Evolutionary conservation across 805 yeast genomes (phyloP).

Genomic region (Wickerhamiella siamensis): DNA sequence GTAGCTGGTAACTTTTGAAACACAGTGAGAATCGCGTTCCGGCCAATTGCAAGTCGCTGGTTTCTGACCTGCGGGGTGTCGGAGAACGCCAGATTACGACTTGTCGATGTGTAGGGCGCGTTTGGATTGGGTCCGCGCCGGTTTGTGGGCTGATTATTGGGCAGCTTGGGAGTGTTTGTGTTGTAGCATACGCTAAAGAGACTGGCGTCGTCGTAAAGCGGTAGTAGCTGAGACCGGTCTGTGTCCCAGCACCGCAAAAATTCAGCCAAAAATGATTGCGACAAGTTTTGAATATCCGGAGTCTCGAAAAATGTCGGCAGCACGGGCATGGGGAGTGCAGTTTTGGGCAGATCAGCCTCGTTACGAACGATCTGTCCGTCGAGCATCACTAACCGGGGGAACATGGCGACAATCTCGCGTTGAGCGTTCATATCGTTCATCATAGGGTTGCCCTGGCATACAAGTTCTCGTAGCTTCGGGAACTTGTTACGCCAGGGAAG

Average conservation of each 20-base stretch:
- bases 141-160: conserved; percentile 8
- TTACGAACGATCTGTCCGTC: conserved; percentile 71
- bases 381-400: conserved; percentile 67
- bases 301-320: conserved; percentile 73
- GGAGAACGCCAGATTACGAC: conserved; percentile 47
- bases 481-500: conserved; percentile 72
- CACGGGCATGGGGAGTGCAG: conserved; percentile 24
- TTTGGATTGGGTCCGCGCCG: conserved; percentile 9
- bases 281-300: conserved; percentile 48
- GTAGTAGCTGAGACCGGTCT: conserved; percentile 52
- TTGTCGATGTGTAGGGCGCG: conserved; percentile 1
- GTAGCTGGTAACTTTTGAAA: conserved; percentile 67
- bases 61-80: conserved; percentile 35
- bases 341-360: conserved; percentile 37
- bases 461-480: conserved; percentile 54
- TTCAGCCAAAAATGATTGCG: conserved; percentile 65
- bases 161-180: conserved; percentile 44
- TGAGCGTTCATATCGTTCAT: conserved; percentile 31
- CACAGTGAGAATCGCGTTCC: conserved; percentile 42
- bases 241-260: conserved; percentile 72
- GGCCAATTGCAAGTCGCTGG: conserved; percentile 53
- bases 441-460: conserved; percentile 69
- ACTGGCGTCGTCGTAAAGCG: conserved; percentile 67
- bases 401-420: conserved; percentile 46
- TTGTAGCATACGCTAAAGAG: conserved; percentile 74